phyloP scores from a whole-genome alignment of 441 rosid genomes.

The Adansonia grandidieri region DNA sequence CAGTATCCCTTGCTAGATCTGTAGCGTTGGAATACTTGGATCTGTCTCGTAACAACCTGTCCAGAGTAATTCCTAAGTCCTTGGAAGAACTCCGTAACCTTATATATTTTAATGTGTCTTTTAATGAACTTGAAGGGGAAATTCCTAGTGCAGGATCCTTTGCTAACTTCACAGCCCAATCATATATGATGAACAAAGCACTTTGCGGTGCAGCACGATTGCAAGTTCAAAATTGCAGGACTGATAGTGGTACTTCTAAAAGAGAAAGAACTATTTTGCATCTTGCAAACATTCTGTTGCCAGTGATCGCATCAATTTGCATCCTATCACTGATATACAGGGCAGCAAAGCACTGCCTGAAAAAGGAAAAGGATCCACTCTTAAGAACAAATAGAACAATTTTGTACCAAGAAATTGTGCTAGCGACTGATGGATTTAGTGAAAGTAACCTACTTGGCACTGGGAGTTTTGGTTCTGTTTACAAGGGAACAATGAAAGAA shows the following conservation, averaged over 20 bases:
- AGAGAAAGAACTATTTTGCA: background rate
- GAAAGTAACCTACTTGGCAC: constrained; percentile 25
- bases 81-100: background rate
- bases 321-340: background rate
- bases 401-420: constrained; percentile 24
- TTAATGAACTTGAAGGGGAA: constrained; percentile 23
- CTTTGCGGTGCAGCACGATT: constrained; percentile 23
- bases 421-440: constrained; percentile 24
- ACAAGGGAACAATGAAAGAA: constrained; percentile 33
- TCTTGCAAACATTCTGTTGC: background rate
- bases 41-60: constrained; percentile 20
- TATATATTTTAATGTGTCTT: constrained; percentile 19
- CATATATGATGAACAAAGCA: constrained; percentile 20
- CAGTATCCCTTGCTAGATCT: background rate
- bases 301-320: background rate
- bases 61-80: constrained; percentile 20
- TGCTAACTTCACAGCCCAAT: constrained; percentile 9
- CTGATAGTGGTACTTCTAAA: background rate
- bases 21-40: constrained; percentile 17
- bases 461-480: constrained; percentile 28
- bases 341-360: background rate
- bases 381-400: constrained; percentile 19
- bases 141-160: constrained; percentile 25
- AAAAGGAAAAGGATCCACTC: background rate
- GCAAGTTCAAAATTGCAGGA: constrained; percentile 15